Base-by-base conservation (phyloP, 2,329 filamentous ascomycete genomes). In the Fusarium sp. region DNA sequence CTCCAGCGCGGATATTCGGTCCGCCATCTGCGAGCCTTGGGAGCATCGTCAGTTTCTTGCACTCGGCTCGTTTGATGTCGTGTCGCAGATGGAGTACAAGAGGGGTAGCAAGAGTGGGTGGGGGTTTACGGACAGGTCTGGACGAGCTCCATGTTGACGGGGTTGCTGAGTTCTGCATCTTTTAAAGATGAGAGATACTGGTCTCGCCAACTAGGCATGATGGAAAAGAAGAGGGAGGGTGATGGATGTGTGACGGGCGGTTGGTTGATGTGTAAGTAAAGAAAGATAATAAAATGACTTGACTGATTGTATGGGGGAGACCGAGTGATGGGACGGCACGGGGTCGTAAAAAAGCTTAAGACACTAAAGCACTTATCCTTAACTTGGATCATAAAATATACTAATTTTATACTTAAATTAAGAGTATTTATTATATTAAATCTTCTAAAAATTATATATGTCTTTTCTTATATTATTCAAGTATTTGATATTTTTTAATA, bases 111-210 rank as follows among this genome's bases (percentile, higher is more conserved):
- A 45, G 20, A 45, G 20, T 24, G 33, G n/a, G 69, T 72, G 64
- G 72, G 72, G 65, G 24, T 52, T 41, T 45, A 82, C 90, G 76
- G 82, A 97, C 95, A 98, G 71, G 94, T 92, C 81, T 95, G 89
- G 78, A 97, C 93, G 71, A 97, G 89, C 62, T 91, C 88, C 78
- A 86, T 85, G 75, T 90, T 90, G 69, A 91, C 85, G 6, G 88
- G 86, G 75, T 85, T 88, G 68, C 95, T 93, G 72, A 91, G 88
- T 79, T 91, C 88, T 78, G 94, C 94, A 78, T 93, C 92, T 76
- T 91, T 89, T 75, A 98, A 87, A 74, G 93, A 92, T 71, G 90
- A 87, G 72, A 94, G 87, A 82, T 97, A 98, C 79, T 97, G 93
- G 76, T 94, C 91, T 79, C 92, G 90, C 94, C 95, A 97, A 85